phyloP scores from a whole-genome alignment of 768 basidiomycete species.

The Leccinum uliginosum region DNA sequence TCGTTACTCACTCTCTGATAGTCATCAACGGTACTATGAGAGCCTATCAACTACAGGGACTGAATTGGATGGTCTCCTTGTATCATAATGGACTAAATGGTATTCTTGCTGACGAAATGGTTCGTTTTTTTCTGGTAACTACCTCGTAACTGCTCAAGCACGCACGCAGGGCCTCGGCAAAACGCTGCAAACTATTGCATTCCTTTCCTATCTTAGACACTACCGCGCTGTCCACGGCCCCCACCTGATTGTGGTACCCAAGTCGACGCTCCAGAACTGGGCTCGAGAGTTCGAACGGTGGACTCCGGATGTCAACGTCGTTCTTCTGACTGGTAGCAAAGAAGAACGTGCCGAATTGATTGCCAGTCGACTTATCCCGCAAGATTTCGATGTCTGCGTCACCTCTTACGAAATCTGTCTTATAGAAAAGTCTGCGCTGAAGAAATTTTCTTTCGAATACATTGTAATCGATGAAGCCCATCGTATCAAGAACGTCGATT shows the following conservation, averaged over 20 bases:
- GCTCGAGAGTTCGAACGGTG: conserved; percentile 86
- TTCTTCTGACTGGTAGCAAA: conserved; percentile 80
- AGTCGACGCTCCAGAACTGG: conserved; percentile 98
- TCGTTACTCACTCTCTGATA: conserved; percentile 29
- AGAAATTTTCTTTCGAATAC: conserved; percentile 96
- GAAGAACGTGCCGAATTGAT: conserved; percentile 88
- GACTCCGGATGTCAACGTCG: conserved; percentile 83
- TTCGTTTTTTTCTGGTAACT: conserved; percentile 22
- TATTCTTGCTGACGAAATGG: conserved; percentile 97
- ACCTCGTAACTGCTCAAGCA: conserved; percentile 1
- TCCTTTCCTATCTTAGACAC: conserved; percentile 91
- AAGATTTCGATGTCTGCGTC: conserved; percentile 91
- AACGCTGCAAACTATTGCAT: conserved; percentile 96
- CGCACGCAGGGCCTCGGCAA: conserved; percentile 83
- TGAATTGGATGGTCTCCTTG: conserved; percentile 96
- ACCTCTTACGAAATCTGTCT: conserved; percentile 97
- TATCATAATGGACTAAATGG: conserved; percentile 97
- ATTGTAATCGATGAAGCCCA: conserved; percentile 99
- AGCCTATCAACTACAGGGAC: conserved; percentile 89
- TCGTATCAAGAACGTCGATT: conserved; percentile 98
- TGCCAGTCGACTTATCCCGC: conserved; percentile 69
- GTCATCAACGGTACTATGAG: conserved; percentile 91
- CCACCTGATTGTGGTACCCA: conserved; percentile 96
- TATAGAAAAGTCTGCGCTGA: conserved; percentile 87
- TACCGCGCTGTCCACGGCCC: conserved; percentile 73